A percentile compares a stretch with the other conserved stretches of the same genome.
These are phyloP conservation scores for Rubia yunnanensis DNA, from an alignment of 257 asterid genomes.

Conservation along the genomic window DNA sequence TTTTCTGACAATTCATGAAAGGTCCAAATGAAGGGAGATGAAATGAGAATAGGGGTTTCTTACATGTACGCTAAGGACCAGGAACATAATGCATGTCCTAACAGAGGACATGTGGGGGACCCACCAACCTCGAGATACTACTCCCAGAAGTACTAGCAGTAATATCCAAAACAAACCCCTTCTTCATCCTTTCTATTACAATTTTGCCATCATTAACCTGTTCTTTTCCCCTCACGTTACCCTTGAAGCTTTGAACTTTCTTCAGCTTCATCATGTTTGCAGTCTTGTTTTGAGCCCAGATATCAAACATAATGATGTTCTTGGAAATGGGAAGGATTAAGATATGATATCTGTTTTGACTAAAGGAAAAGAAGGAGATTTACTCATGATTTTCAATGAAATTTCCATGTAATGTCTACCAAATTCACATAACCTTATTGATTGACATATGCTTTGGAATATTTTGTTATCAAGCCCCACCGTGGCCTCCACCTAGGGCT, in stretches of 20 bases:
- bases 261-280: neutral
- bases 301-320: neutral
- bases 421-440: constrained; percentile 12
- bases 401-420: constrained; percentile 18
- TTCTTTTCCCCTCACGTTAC: neutral
- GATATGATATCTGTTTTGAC: neutral
- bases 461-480: neutral
- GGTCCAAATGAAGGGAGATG: neutral
- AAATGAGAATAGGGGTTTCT: neutral
- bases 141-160: neutral
- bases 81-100: constrained; percentile 30
- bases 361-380: neutral
- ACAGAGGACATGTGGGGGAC: neutral
- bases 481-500: neutral
- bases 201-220: constrained; percentile 7
- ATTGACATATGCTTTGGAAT: neutral
- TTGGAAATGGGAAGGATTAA: neutral
- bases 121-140: constrained; percentile 27
- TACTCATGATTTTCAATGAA: neutral
- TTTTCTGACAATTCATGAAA: constrained; percentile 3
- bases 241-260: neutral
- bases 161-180: neutral
- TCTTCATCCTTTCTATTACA: constrained; percentile 6
- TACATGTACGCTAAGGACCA: constrained; percentile 25
- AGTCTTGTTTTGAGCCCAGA: neutral